Evolutionary conservation across 2,329 filamentous ascomycete species (phyloP).

Genomic region (Hymenoscyphus linearis): DNA sequence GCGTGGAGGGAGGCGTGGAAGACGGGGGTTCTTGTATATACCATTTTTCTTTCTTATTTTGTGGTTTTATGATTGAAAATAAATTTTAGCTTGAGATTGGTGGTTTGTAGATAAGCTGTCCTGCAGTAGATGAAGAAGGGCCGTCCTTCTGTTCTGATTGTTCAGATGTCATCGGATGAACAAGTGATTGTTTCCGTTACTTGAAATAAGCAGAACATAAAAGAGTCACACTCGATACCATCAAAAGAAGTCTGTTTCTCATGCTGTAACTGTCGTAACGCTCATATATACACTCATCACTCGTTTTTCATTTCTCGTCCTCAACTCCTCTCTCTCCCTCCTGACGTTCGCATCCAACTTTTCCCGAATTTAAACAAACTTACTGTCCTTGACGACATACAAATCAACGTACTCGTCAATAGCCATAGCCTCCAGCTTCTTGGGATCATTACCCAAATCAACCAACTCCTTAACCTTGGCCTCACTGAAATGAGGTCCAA

Average conservation of each 20-base stretch:
- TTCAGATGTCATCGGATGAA: too few relatives aligned
- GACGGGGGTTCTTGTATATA: background rate
- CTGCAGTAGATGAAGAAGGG: too few relatives aligned
- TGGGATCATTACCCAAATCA: constrained; percentile 68
- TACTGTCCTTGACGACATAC: constrained; percentile 60
- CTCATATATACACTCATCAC: background rate
- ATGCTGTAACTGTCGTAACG: background rate
- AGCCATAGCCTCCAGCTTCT: constrained; percentile 71
- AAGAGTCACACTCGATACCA: too few relatives aligned
- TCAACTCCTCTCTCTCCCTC: background rate
- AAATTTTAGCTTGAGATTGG: too few relatives aligned
- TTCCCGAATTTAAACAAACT: constrained; percentile 41
- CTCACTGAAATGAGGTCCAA: constrained; percentile 75
- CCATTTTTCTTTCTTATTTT: background rate
- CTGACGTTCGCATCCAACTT: background rate
- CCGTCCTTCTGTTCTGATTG: too few relatives aligned
- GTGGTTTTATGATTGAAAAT: too few relatives aligned
- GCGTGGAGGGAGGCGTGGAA: background rate
- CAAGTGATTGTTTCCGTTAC: too few relatives aligned
- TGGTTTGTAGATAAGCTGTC: too few relatives aligned
- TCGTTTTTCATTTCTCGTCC: background rate
- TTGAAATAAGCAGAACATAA: too few relatives aligned
- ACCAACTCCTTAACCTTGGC: constrained; percentile 77
- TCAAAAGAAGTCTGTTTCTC: background rate
- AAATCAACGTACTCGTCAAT: constrained; percentile 93